Percentiles rank a stretch among this genome's conserved stretches.
These are phyloP conservation scores for Heliosperma pusillum DNA, from an alignment of 148 eudicot species.

Conservation along the genomic window DNA sequence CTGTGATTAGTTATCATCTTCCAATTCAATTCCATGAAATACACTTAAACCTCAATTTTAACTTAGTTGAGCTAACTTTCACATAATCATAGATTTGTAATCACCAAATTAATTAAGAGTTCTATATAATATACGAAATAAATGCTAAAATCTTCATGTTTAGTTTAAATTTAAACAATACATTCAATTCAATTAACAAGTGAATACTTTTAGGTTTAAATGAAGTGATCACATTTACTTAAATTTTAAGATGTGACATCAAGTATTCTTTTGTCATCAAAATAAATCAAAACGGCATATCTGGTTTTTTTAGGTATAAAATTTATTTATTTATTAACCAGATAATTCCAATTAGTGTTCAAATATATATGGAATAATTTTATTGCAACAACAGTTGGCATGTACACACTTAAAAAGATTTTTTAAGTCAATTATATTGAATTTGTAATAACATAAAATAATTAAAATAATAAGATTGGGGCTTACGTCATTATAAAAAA, in stretches of 20 bases:
- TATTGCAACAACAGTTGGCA: conserved; percentile 5
- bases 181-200: background rate
- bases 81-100: no score
- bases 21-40: background rate
- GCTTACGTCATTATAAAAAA: background rate
- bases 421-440: background rate
- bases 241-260: conserved; percentile 1
- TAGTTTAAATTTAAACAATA: background rate
- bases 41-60: no score
- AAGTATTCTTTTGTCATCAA: background rate
- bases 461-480: background rate
- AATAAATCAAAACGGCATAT: conserved; percentile 16
- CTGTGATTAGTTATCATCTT: no score
- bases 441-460: background rate
- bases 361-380: background rate
- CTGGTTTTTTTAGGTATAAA: background rate
- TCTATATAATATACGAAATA: background rate
- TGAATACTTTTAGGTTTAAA: background rate
- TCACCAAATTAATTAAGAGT: no score
- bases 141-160: background rate
- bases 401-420: background rate
- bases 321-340: conserved; percentile 3
- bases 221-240: background rate
- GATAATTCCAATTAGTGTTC: background rate
- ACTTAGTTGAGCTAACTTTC: no score